Percentiles rank a stretch among this genome's conserved stretches.
Conservation (phyloP, 257 asterid genomes). For the Jacaranda copaia region DNA sequence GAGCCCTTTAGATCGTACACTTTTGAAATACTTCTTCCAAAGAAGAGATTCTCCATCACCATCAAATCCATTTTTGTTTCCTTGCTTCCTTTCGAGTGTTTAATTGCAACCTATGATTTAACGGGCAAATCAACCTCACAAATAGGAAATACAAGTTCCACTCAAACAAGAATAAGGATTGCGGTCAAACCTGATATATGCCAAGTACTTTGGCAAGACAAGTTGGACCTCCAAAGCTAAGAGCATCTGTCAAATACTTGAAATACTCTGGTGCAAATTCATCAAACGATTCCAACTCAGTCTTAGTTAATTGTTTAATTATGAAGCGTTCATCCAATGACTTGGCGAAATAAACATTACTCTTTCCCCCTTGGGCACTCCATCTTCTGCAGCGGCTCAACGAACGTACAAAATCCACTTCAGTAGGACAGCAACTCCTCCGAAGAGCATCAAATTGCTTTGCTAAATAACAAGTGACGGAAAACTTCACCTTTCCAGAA, state of each 20-base stretch:
- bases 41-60: constrained; percentile 86
- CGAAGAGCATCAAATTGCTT: constrained; percentile 73
- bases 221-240: constrained; percentile 67
- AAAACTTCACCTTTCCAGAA: constrained; percentile 62
- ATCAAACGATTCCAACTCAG: constrained; percentile 79
- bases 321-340: constrained; percentile 76
- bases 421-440: constrained; percentile 67
- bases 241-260: constrained; percentile 62
- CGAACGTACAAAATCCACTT: constrained; percentile 66
- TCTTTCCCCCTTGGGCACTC: constrained; percentile 88
- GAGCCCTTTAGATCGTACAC: constrained; percentile 84
- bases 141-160: not conserved
- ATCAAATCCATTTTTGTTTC: constrained; percentile 75
- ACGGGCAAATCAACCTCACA: not conserved
- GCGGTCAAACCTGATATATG: constrained; percentile 66
- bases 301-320: constrained; percentile 78
- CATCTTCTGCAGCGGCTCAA: constrained; percentile 77
- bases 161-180: not conserved
- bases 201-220: constrained; percentile 86
- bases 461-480: constrained; percentile 79
- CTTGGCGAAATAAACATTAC: constrained; percentile 82
- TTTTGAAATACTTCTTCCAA: constrained; percentile 54
- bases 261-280: constrained; percentile 74
- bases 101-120: constrained; percentile 17
- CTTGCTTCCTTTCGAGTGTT: constrained; percentile 52